These are phyloP conservation scores for Tricholoma flavovirens DNA, from an alignment of 768 basidiomycete genomes.

Conservation along the genomic window DNA sequence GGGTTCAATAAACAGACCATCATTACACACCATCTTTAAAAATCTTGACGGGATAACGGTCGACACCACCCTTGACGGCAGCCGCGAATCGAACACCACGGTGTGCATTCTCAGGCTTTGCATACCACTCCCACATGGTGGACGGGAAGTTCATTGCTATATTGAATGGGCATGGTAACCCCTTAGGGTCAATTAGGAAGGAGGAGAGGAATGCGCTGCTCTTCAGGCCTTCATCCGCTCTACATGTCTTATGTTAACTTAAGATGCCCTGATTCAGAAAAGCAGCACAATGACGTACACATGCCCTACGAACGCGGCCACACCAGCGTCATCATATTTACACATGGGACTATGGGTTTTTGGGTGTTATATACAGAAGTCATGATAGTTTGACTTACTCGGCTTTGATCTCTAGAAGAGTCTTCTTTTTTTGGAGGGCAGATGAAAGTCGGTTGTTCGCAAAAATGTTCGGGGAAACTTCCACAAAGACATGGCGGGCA, in stretches of 20 bases:
- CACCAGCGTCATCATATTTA: conserved; percentile 13
- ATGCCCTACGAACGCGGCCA: conserved; percentile 13
- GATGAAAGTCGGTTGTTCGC: conserved; percentile 23
- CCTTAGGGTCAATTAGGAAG: conserved; percentile 15
- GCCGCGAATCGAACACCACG: conserved; percentile 22
- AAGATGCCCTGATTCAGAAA: not conserved
- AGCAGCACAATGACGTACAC: conserved; percentile 7
- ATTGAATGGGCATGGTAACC: conserved; percentile 19
- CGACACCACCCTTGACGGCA: conserved; percentile 19
- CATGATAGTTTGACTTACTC: conserved; percentile 17
- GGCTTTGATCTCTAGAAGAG: conserved; percentile 19
- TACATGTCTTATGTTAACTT: too few relatives aligned
- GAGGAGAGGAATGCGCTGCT: conserved; percentile 12
- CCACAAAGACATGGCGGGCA: conserved; percentile 20
- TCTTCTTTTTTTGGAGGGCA: conserved; percentile 24
- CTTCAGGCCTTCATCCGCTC: conserved; percentile 21
- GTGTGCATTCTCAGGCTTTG: conserved; percentile 25
- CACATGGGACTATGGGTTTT: conserved; percentile 12
- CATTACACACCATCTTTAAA: conserved; percentile 18
- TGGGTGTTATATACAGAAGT: not conserved
- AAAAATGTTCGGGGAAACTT: conserved; percentile 21
- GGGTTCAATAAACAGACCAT: too few relatives aligned
- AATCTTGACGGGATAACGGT: conserved; percentile 14
- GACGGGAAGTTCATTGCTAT: conserved; percentile 18
- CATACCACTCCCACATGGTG: conserved; percentile 26